Conservation (phyloP, 495 filamentous ascomycete species). For the Aspergillus indologenus region DNA sequence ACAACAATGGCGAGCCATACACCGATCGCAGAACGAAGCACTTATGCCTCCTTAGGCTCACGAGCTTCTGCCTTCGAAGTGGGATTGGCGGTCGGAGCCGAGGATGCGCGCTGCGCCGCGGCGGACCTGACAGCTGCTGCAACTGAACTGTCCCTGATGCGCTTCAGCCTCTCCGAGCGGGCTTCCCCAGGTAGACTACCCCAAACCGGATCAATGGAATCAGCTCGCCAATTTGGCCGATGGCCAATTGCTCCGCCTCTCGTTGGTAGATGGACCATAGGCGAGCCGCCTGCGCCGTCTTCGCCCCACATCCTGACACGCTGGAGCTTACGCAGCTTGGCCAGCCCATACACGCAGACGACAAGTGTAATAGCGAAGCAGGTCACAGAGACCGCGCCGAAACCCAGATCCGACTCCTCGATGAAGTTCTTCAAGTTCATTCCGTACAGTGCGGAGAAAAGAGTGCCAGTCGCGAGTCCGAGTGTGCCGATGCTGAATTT, state of each 20-base stretch:
- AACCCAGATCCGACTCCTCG: constrained; percentile 91
- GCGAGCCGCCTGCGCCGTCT: constrained; percentile 34
- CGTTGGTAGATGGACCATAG: constrained; percentile 31
- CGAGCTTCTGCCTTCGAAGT: neutral
- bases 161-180: constrained; percentile 41
- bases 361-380: constrained; percentile 70
- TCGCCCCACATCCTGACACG: constrained; percentile 82
- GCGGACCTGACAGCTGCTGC: constrained; percentile 24
- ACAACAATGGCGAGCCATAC: neutral
- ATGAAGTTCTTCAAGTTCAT: constrained; percentile 99
- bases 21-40: neutral
- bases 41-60: neutral
- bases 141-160: constrained; percentile 37
- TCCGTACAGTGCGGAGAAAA: constrained; percentile 94
- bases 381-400: constrained; percentile 65
- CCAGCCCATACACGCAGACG: constrained; percentile 76
- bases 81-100: neutral
- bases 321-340: constrained; percentile 80
- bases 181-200: constrained; percentile 45
- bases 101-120: constrained; percentile 10
- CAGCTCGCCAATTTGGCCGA: constrained; percentile 45
- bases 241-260: constrained; percentile 22
- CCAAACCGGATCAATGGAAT: constrained; percentile 47
- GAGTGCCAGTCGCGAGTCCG: constrained; percentile 85
- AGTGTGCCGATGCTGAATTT: constrained; percentile 95